phyloP scores from a whole-genome alignment of 306 rosid genomes.

The Cicer judaicum region DNA sequence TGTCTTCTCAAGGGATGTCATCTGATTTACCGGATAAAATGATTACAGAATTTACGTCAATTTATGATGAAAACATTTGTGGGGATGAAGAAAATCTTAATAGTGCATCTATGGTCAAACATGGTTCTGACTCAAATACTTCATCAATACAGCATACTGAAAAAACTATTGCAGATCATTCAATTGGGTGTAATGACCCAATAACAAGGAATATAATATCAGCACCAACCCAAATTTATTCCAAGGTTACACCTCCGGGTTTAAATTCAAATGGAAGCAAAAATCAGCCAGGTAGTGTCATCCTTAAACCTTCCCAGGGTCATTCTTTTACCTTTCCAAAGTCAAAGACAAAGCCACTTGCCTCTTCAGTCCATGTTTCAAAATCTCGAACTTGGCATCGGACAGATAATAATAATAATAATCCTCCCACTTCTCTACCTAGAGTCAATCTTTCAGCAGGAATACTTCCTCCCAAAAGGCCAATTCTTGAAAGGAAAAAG shows the following conservation, averaged over 20 bases:
- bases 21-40: constrained; percentile 48
- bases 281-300: constrained; percentile 52
- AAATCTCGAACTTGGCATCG: constrained; percentile 83
- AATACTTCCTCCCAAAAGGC: constrained; percentile 55
- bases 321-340: constrained; percentile 43
- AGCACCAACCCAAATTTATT: constrained; percentile 51
- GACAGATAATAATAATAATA: constrained; percentile 43
- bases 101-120: constrained; percentile 50
- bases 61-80: constrained; percentile 45
- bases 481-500: constrained; percentile 55
- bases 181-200: constrained; percentile 44
- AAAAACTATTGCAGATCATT: constrained; percentile 45
- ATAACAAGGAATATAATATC: constrained; percentile 50
- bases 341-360: constrained; percentile 49
- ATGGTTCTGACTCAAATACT: constrained; percentile 45
- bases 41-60: constrained; percentile 45
- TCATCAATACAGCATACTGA: constrained; percentile 44
- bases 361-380: constrained; percentile 57
- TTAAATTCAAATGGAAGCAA: constrained; percentile 48
- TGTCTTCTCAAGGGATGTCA: constrained; percentile 54
- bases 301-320: constrained; percentile 37
- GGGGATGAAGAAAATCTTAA: constrained; percentile 49
- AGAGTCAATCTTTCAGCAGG: constrained; percentile 50
- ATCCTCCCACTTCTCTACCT: constrained; percentile 44
- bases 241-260: constrained; percentile 52